phyloP scores from a whole-genome alignment of 768 basidiomycete species.

The Phylloporus sp. region DNA sequence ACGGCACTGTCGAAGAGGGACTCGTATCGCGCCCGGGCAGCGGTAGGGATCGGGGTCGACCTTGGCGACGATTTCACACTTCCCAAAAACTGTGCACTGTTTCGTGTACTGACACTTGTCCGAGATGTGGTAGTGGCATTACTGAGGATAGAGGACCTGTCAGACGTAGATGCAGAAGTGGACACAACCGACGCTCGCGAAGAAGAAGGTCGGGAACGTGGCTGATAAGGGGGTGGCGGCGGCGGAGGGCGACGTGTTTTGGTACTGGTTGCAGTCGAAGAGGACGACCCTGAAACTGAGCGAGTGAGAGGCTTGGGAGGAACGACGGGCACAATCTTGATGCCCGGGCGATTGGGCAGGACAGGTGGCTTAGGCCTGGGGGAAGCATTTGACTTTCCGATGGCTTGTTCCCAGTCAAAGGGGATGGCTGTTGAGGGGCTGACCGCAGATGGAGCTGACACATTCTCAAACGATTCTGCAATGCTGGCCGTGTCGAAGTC shows the following conservation, averaged over 20 bases:
- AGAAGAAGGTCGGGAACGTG: constrained; percentile 30
- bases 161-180: constrained; percentile 46
- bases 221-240: constrained; percentile 35
- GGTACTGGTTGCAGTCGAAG: constrained; percentile 35
- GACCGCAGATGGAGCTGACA: constrained; percentile 50
- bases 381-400: constrained; percentile 31
- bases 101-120: constrained; percentile 36
- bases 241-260: constrained; percentile 37
- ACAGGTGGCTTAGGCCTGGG: constrained; percentile 38
- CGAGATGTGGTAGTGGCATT: constrained; percentile 35
- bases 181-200: constrained; percentile 36
- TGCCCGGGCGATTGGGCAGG: constrained; percentile 44
- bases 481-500: constrained; percentile 55
- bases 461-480: constrained; percentile 70
- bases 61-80: constrained; percentile 37
- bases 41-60: constrained; percentile 63
- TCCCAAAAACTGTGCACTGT: constrained; percentile 21
- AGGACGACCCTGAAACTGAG: constrained; percentile 34
- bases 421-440: constrained; percentile 50
- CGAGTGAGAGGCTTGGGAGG: constrained; percentile 30
- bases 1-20: constrained; percentile 61
- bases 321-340: constrained; percentile 15
- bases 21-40: constrained; percentile 65
- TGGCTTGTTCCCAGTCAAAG: constrained; percentile 51
- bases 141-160: constrained; percentile 62